phyloP scores from a whole-genome alignment of 768 basidiomycete genomes.

The Candolleomyces aberdarensis region DNA sequence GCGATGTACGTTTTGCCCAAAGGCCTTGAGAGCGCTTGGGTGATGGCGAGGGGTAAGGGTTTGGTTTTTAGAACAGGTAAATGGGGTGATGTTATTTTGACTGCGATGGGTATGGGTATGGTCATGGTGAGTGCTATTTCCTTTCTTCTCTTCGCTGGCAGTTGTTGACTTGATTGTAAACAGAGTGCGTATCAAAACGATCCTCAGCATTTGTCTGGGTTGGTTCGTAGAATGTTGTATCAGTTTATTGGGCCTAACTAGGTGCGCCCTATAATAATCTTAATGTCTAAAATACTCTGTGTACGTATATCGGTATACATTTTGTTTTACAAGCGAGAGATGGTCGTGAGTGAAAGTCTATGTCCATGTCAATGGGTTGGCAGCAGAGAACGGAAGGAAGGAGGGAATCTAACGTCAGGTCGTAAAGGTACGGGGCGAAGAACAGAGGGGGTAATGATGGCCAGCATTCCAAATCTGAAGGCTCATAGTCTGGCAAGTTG shows the following conservation, averaged over 20 bases:
- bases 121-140: constrained; percentile 64
- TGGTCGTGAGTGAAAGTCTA: no score
- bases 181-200: constrained; percentile 82
- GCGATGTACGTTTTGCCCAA: constrained; percentile 93
- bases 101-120: constrained; percentile 60
- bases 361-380: no score
- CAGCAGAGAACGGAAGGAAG: no score
- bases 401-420: not conserved
- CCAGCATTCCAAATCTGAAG: not conserved
- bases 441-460: not conserved
- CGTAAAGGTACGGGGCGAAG: not conserved
- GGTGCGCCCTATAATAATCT: not conserved
- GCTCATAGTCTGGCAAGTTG: not conserved
- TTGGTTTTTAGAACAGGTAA: constrained; percentile 70
- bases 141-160: not conserved
- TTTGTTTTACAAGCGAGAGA: no score
- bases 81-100: constrained; percentile 63
- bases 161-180: not conserved
- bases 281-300: not conserved
- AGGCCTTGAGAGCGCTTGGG: constrained; percentile 89
- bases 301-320: no score
- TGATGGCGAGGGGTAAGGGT: constrained; percentile 69
- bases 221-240: constrained; percentile 79
- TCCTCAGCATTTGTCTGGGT: constrained; percentile 76
- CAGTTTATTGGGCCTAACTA: constrained; percentile 89